Evolutionary conservation across 345 rosid genomes (phyloP).

Genomic region (Tarenaya hassleriana): DNA sequence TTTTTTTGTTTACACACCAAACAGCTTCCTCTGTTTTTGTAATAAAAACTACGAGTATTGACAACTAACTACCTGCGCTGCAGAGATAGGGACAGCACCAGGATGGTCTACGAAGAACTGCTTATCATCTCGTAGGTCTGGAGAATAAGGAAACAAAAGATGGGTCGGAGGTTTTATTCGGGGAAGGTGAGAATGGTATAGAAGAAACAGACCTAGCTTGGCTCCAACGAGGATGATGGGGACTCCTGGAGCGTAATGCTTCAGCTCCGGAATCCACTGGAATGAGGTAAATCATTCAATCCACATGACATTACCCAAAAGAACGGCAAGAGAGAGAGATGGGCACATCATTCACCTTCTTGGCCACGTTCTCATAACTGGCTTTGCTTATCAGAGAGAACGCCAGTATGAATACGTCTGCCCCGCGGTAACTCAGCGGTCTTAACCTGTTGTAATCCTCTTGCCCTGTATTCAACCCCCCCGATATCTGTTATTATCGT

Average conservation of each 20-base stretch:
- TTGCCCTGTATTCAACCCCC: conserved; percentile 49
- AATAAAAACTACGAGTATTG: no score
- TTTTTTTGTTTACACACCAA: background rate
- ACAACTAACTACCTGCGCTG: conserved; percentile 70
- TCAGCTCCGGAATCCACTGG: conserved; percentile 83
- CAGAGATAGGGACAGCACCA: conserved; percentile 59
- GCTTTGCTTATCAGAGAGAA: conserved; percentile 85
- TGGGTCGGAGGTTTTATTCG: no score
- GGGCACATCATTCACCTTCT: conserved; percentile 46
- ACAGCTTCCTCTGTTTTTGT: no score
- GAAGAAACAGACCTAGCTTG: conserved; percentile 64
- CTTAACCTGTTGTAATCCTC: conserved; percentile 72
- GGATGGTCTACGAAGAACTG: conserved; percentile 66
- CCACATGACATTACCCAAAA: background rate
- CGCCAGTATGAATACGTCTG: conserved; percentile 74
- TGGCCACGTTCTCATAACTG: conserved; percentile 75
- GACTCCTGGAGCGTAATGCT: conserved; percentile 73
- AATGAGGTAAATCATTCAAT: conserved; percentile 8
- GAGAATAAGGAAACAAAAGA: no score
- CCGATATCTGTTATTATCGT: background rate
- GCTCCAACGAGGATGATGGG: conserved; percentile 72
- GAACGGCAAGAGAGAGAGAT: background rate
- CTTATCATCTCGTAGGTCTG: conserved; percentile 73
- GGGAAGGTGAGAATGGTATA: no score
- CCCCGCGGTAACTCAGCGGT: conserved; percentile 74